Evolutionary conservation across 108 stramenopile species (phyloP).

Genomic region (Cyclotella sp.): DNA sequence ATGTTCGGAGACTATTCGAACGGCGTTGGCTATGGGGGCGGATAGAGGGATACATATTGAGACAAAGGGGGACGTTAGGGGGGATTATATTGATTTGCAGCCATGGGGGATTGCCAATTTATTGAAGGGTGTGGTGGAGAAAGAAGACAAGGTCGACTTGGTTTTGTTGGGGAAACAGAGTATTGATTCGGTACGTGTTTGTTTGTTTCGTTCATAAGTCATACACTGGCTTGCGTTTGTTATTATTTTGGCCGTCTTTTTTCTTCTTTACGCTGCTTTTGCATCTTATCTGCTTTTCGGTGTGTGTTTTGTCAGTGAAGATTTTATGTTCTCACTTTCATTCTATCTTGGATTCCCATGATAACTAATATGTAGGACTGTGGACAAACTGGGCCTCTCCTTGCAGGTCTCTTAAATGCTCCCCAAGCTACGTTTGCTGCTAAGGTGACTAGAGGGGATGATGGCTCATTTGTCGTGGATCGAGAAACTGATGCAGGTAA

Average conservation of each 20-base stretch:
- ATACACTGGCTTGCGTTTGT: no score
- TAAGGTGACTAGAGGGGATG: conserved; percentile 75
- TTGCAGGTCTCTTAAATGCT: conserved; percentile 96
- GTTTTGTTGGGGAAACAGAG: conserved; percentile 98
- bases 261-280: neutral
- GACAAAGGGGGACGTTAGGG: conserved; percentile 85
- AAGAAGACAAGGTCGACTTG: conserved; percentile 83
- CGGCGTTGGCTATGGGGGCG: conserved; percentile 90
- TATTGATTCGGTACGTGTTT: conserved; percentile 89
- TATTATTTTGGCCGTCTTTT: no score
- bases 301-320: neutral
- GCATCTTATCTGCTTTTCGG: neutral
- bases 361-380: conserved; percentile 61
- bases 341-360: no score
- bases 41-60: conserved; percentile 94
- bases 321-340: no score
- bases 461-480: conserved; percentile 82
- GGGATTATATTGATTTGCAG: conserved; percentile 95
- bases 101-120: conserved; percentile 94
- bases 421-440: conserved; percentile 98
- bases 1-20: conserved; percentile 94
- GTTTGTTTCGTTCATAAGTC: conserved; percentile 13
- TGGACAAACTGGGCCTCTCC: conserved; percentile 88
- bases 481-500: conserved; percentile 96
- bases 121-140: conserved; percentile 83